phyloP scores from a whole-genome alignment of 2,329 filamentous ascomycete genomes.

The Pseudopithomyces maydicus region DNA sequence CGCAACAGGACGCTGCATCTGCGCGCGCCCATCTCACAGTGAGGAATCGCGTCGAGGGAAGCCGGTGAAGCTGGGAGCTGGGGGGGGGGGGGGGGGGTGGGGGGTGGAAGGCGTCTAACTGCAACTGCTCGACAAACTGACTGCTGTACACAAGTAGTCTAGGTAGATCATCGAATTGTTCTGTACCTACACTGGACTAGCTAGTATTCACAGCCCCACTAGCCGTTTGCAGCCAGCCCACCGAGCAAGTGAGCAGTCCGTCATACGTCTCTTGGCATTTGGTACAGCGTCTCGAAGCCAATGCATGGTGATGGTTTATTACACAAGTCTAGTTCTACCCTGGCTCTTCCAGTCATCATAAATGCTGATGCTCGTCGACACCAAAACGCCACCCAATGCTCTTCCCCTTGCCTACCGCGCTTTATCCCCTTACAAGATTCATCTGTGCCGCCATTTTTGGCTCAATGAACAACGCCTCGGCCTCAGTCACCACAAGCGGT shows the following conservation, averaged over 20 bases:
- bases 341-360: no score
- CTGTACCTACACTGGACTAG: neutral
- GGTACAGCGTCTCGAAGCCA: neutral
- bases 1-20: conserved; percentile 43
- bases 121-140: no score
- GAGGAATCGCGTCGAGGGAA: conserved; percentile 19
- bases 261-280: neutral
- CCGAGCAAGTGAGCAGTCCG: no score
- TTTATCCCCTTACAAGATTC: conserved; percentile 15
- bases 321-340: neutral
- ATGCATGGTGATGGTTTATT: neutral
- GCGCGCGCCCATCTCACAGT: conserved; percentile 41
- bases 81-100: conserved; percentile 22
- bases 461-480: conserved; percentile 85
- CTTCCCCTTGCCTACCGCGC: neutral
- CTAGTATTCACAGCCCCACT: no score
- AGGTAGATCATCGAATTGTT: neutral
- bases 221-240: no score
- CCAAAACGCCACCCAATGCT: conserved; percentile 6
- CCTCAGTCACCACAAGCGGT: conserved; percentile 75
- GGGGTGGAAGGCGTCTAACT: conserved; percentile 24
- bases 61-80: conserved; percentile 27
- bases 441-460: conserved; percentile 73
- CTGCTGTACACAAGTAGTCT: neutral
- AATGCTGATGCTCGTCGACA: neutral